Percentiles rank a stretch among this genome's conserved stretches.
phyloP scores from a whole-genome alignment of 2,329 filamentous ascomycete genomes.

The Alternaria infectoria region DNA sequence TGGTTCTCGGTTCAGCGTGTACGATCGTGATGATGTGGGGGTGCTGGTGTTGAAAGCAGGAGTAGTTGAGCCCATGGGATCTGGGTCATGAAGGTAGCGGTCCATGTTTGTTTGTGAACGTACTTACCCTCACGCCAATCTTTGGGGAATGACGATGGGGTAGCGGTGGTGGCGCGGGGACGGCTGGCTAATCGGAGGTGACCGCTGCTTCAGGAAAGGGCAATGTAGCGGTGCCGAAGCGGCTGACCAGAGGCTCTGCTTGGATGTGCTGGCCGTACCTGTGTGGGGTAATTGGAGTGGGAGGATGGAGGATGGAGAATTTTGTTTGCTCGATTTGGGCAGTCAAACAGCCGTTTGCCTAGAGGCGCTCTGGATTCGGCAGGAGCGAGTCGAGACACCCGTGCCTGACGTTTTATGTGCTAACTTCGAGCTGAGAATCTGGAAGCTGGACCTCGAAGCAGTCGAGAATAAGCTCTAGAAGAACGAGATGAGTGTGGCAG shows the following conservation, averaged over 20 bases:
- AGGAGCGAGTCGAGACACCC: neutral
- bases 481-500: neutral
- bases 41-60: neutral
- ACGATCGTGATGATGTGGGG: neutral
- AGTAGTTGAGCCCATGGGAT: conserved; percentile 6
- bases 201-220: conserved; percentile 12
- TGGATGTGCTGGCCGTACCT: neutral
- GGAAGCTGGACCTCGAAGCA: neutral
- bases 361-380: neutral
- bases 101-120: conserved; percentile 13
- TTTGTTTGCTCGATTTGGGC: conserved; percentile 5
- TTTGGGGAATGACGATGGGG: neutral
- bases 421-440: neutral
- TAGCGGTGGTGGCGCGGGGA: neutral
- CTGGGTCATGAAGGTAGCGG: neutral
- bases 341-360: neutral
- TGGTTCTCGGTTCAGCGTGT: neutral
- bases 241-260: neutral
- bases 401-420: neutral
- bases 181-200: conserved; percentile 1
- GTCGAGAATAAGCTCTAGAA: neutral
- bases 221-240: conserved; percentile 3
- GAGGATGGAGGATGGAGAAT: neutral
- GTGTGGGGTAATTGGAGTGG: neutral
- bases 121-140: conserved; percentile 1